Percentiles rank a stretch among this genome's conserved stretches.
Conservation (phyloP, 495 filamentous ascomycete species). For the Penicillium manginii region DNA sequence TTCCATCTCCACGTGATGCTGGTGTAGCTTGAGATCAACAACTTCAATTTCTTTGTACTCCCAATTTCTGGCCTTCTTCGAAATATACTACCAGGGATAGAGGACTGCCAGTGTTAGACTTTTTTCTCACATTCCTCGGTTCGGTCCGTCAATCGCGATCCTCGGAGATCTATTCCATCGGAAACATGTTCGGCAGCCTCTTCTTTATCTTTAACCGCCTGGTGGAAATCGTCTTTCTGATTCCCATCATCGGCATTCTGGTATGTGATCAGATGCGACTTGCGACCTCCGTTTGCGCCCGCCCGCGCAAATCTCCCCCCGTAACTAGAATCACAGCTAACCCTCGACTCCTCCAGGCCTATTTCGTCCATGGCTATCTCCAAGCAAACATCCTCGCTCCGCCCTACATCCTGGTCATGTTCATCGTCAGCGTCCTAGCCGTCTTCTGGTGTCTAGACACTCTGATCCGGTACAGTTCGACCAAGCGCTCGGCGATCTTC, state of each 20-base stretch:
- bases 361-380: conserved; percentile 78
- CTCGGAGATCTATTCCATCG: conserved; percentile 7
- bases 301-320: too few species aligned
- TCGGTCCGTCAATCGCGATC: conserved; percentile 5
- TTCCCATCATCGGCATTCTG: conserved; percentile 88
- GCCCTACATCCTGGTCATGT: conserved; percentile 80
- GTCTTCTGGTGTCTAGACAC: conserved; percentile 81
- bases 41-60: neutral
- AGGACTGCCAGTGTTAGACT: too few species aligned
- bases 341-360: conserved; percentile 51
- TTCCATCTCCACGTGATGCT: conserved; percentile 17
- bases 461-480: conserved; percentile 76
- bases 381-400: conserved; percentile 74
- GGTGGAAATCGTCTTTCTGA: conserved; percentile 80
- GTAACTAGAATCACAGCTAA: neutral
- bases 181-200: conserved; percentile 73
- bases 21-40: conserved; percentile 7
- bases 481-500: conserved; percentile 71
- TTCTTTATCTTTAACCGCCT: conserved; percentile 86
- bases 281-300: too few species aligned
- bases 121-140: conserved; percentile 23
- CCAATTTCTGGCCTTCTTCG: too few species aligned
- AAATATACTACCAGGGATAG: too few species aligned
- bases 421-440: conserved; percentile 84
- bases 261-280: conserved; percentile 32